Base-by-base conservation (phyloP, 108 stramenopile species). In the Poteriospumella lacustris region DNA sequence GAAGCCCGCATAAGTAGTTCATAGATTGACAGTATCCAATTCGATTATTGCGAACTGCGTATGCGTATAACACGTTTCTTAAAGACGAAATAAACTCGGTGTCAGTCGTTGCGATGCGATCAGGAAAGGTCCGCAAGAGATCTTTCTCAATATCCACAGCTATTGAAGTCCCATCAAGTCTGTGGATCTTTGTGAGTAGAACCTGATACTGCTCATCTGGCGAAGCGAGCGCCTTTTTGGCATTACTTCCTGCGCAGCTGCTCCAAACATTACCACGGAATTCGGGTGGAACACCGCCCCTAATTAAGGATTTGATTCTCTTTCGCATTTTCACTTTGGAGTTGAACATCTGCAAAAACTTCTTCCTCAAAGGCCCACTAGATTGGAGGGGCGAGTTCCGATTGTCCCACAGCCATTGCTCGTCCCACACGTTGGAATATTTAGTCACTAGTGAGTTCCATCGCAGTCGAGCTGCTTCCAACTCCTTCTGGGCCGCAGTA, bases 1-100 rank as follows among this genome's bases (percentile, higher is more conserved):
- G 19, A 15, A 67, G 19, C 9, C 12, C 64, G 19, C 36, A 38
- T 40, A 67, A 19, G 19, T 40, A 67, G 19, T 67, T 67, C 64
- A 67, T 67, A 40, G 64, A 67, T 67, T 67, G 64, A 67, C 64
- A 67, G 19, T 67, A 67, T 67, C 64, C 64, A 38, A 67, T 19
- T 31, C 19, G 9, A 40, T 9, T 12, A 67, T 67, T 67, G 15
- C 64, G 36, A 12, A 67, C 12, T 40, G 64, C 64, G 19, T 67
- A 67, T 31, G 64, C 64, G 9, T 15, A 67, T 67, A 67, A 67
- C 9, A 67, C 40, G 19, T 19, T 9, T 31, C 64, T 9, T 67
- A 67, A 67, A 19, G 31, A 12, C 9, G 9, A 9, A 15, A 33
- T 31, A 40, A 15, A 12, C 19, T 31, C 31, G 15, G 12, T 19